phyloP scores from a whole-genome alignment of 257 asterid genomes.

The Scutellaria baicalensis region DNA sequence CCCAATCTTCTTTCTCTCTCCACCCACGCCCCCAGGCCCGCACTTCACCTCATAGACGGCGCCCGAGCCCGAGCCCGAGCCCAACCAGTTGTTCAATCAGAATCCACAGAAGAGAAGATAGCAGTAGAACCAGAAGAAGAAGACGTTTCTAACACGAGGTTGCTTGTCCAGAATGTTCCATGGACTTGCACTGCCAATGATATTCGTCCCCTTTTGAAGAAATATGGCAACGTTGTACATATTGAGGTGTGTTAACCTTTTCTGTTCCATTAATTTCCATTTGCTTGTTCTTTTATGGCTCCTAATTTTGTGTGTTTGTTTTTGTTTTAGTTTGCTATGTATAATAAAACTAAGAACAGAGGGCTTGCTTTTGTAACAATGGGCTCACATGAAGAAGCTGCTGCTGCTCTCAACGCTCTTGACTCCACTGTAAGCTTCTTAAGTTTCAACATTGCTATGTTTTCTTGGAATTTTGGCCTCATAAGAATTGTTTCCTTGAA shows the following conservation, averaged over 20 bases:
- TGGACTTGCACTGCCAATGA: constrained; percentile 66
- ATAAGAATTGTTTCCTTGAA: too few relatives aligned
- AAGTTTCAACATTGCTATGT: background rate
- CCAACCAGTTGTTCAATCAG: constrained; percentile 19
- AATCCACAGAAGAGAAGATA: constrained; percentile 5
- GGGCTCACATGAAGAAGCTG: constrained; percentile 83
- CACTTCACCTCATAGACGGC: constrained; percentile 19
- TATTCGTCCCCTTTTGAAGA: constrained; percentile 66
- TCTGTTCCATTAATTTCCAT: background rate
- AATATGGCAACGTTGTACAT: constrained; percentile 58
- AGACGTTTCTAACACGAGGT: constrained; percentile 36
- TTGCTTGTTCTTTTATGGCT: background rate
- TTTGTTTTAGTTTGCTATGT: constrained; percentile 62
- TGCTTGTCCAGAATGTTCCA: constrained; percentile 80
- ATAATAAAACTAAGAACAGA: constrained; percentile 70
- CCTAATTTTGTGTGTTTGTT: background rate
- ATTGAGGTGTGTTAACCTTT: constrained; percentile 48
- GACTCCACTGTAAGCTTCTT: constrained; percentile 52
- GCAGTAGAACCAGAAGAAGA: constrained; percentile 27
- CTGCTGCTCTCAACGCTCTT: constrained; percentile 51
- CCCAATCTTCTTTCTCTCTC: constrained; percentile 19
- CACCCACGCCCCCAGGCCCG: constrained; percentile 23
- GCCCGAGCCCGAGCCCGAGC: constrained; percentile 16
- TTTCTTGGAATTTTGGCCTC: too few relatives aligned
- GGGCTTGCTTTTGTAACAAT: constrained; percentile 88